A percentile compares a stretch with the other conserved stretches of the same genome.
Evolutionary conservation across 495 filamentous ascomycete genomes (phyloP).

Genomic region (Aspergillus carlsbadensis): DNA sequence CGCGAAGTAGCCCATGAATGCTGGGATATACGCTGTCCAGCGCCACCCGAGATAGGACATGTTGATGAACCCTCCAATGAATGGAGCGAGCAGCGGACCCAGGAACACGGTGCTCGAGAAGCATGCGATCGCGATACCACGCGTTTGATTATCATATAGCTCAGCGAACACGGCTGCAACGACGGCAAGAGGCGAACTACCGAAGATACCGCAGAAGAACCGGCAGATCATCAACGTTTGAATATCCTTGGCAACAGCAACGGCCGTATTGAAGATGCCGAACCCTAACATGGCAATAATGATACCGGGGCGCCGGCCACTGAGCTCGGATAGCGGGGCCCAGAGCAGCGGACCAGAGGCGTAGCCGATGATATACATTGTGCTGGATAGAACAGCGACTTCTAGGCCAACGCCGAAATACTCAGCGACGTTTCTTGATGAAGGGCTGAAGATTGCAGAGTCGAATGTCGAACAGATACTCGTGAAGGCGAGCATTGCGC

Average conservation of each 20-base stretch:
- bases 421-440: background rate
- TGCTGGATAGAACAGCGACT: conserved; percentile 2
- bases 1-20: conserved; percentile 15
- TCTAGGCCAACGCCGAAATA: conserved; percentile 4
- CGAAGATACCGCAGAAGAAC: conserved; percentile 45
- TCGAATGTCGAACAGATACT: conserved; percentile 42
- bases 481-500: conserved; percentile 37
- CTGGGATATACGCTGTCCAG: conserved; percentile 23
- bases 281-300: conserved; percentile 5
- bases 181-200: conserved; percentile 37
- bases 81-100: conserved; percentile 41
- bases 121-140: conserved; percentile 39
- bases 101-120: conserved; percentile 40
- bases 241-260: conserved; percentile 50
- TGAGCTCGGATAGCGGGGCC: conserved; percentile 5
- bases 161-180: conserved; percentile 43
- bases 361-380: conserved; percentile 4
- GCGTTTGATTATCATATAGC: conserved; percentile 34
- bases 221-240: conserved; percentile 43
- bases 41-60: conserved; percentile 22
- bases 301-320: background rate
- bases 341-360: conserved; percentile 6
- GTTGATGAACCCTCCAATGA: conserved; percentile 37
- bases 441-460: conserved; percentile 32
- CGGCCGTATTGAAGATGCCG: conserved; percentile 44